Conservation (phyloP, 2,329 filamentous ascomycete genomes). For the Fusarium algeriense region DNA sequence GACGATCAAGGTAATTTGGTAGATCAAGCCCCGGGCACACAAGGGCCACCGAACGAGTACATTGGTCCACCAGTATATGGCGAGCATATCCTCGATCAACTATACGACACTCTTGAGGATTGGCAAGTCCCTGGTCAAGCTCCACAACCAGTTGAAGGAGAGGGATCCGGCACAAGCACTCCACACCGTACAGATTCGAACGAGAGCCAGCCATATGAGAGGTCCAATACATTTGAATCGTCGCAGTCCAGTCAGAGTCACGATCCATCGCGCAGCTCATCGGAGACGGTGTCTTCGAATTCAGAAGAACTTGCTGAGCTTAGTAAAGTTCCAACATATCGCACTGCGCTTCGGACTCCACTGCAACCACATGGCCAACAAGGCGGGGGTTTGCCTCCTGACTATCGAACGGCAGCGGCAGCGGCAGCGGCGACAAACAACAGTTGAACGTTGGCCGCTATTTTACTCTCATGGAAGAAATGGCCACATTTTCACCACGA, state of each 20-base stretch:
- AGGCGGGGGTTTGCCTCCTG: conserved; percentile 67
- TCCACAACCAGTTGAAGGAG: conserved; percentile 68
- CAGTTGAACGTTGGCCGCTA: neutral
- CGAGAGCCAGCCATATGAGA: conserved; percentile 59
- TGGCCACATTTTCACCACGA: too few relatives aligned
- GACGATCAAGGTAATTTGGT: conserved; percentile 86
- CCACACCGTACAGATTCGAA: conserved; percentile 46
- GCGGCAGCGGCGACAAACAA: neutral
- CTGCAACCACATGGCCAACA: conserved; percentile 63
- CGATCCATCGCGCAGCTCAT: conserved; percentile 61
- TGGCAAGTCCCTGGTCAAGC: conserved; percentile 77
- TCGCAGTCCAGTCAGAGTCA: conserved; percentile 12
- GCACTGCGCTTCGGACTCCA: conserved; percentile 76
- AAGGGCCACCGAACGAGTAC: conserved; percentile 65
- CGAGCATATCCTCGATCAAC: conserved; percentile 87
- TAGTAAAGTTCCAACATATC: conserved; percentile 80
- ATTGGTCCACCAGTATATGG: conserved; percentile 91
- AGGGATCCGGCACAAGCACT: conserved; percentile 58
- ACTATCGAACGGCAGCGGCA: conserved; percentile 65
- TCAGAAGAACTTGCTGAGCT: conserved; percentile 73
- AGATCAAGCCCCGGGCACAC: conserved; percentile 62
- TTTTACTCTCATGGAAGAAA: fast-evolving
- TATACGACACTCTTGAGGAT: conserved; percentile 88
- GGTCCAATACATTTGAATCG: neutral
- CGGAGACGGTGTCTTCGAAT: conserved; percentile 64